A percentile compares a stretch with the other conserved stretches of the same genome.
Evolutionary conservation across 768 basidiomycete genomes (phyloP).

Genomic region (Ephemerocybe angulata): DNA sequence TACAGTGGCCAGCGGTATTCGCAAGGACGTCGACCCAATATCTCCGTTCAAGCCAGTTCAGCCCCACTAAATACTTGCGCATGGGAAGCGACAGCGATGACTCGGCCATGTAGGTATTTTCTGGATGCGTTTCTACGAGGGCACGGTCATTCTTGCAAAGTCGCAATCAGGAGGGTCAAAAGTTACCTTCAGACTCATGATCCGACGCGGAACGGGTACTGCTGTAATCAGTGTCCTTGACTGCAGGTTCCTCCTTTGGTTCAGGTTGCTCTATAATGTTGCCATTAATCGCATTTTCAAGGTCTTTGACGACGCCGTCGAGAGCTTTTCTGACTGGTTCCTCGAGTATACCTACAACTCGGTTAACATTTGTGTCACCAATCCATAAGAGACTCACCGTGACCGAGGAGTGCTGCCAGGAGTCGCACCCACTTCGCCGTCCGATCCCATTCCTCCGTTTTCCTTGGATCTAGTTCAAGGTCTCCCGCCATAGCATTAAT

Average conservation of each 20-base stretch:
- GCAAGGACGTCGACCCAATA: not conserved
- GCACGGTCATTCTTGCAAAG: not conserved
- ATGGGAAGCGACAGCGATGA: not conserved
- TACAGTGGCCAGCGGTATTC: not conserved
- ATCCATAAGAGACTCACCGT: not conserved
- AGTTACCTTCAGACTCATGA: not conserved
- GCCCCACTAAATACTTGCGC: not conserved
- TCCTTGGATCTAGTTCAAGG: not conserved
- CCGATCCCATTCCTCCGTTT: not conserved
- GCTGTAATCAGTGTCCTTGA: too few relatives aligned
- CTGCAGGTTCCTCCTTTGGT: too few relatives aligned
- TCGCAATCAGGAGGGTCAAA: not conserved
- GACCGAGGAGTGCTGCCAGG: not conserved
- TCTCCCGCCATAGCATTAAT: not conserved
- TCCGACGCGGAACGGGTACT: too few relatives aligned
- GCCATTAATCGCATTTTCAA: too few relatives aligned
- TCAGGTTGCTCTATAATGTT: too few relatives aligned
- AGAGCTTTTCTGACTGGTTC: not conserved
- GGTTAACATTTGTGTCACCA: not conserved
- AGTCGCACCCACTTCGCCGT: not conserved
- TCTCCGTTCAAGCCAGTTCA: not conserved
- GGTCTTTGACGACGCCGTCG: not conserved
- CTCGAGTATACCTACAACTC: not conserved
- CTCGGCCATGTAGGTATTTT: not conserved
- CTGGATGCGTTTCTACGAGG: not conserved